Conservation (phyloP, 495 filamentous ascomycete genomes). For the Trichoderma virens region DNA sequence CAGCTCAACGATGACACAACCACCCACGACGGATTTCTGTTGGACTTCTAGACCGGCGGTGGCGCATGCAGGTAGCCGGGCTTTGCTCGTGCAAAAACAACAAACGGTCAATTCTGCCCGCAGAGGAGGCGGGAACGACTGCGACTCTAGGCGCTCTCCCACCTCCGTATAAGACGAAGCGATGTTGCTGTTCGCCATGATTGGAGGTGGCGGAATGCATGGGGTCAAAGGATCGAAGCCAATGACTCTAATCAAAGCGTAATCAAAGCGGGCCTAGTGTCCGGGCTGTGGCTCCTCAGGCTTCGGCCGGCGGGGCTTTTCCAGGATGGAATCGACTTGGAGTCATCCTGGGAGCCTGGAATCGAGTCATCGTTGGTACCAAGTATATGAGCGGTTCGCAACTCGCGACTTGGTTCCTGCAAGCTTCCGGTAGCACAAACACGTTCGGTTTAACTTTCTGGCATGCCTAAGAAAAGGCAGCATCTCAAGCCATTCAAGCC, state of each 20-base stretch:
- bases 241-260: background rate
- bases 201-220: background rate
- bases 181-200: background rate
- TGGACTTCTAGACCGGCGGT: constrained; percentile 1
- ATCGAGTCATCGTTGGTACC: constrained; percentile 1
- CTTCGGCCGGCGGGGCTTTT: constrained; percentile 3
- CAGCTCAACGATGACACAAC: background rate
- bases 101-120: background rate
- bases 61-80: constrained; percentile 2
- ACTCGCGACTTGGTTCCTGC: constrained; percentile 5
- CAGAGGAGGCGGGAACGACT: background rate
- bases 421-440: constrained; percentile 1
- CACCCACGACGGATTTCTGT: background rate
- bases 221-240: background rate
- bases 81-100: background rate
- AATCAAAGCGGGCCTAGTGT: background rate
- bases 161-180: background rate
- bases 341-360: background rate
- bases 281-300: constrained; percentile 2
- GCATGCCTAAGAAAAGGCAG: constrained; percentile 51
- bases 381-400: background rate
- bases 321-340: background rate
- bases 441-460: constrained; percentile 6
- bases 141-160: background rate
- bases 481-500: constrained; percentile 34